phyloP scores from a whole-genome alignment of 441 rosid genomes.

The Biscutella laevigata region DNA sequence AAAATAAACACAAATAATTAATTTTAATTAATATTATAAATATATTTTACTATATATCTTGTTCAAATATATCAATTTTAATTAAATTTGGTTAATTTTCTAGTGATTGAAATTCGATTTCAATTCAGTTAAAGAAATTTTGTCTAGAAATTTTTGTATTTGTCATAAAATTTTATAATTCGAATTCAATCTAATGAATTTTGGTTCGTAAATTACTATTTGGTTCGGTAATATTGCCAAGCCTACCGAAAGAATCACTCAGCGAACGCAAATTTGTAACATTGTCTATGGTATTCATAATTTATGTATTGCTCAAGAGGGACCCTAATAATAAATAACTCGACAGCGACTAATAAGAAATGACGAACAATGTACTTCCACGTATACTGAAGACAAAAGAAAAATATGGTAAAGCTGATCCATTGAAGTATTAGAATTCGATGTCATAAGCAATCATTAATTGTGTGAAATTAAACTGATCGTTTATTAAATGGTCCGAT shows the following conservation, averaged over 20 bases:
- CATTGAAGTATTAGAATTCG: neutral
- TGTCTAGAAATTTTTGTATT: too few relatives aligned
- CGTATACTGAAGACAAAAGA: neutral
- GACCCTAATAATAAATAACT: neutral
- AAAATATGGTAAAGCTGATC: neutral
- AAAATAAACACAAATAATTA: too few relatives aligned
- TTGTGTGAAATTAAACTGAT: constrained; percentile 3
- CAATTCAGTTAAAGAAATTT: too few relatives aligned
- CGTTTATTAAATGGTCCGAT: constrained; percentile 10
- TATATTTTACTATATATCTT: too few relatives aligned
- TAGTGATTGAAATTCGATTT: too few relatives aligned
- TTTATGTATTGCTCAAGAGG: neutral
- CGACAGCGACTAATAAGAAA: neutral
- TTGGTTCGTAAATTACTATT: neutral
- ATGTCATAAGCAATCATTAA: neutral
- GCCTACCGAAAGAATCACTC: too few relatives aligned
- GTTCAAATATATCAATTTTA: too few relatives aligned
- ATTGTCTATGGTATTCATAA: neutral
- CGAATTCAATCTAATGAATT: too few relatives aligned
- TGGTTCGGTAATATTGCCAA: neutral
- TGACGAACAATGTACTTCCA: constrained; percentile 1
- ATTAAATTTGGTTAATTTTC: too few relatives aligned
- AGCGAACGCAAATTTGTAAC: neutral
- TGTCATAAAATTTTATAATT: too few relatives aligned
- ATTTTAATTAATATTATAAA: too few relatives aligned